These are phyloP conservation scores for Candida xyloterini DNA, from an alignment of 805 yeast species.

Conservation along the genomic window DNA sequence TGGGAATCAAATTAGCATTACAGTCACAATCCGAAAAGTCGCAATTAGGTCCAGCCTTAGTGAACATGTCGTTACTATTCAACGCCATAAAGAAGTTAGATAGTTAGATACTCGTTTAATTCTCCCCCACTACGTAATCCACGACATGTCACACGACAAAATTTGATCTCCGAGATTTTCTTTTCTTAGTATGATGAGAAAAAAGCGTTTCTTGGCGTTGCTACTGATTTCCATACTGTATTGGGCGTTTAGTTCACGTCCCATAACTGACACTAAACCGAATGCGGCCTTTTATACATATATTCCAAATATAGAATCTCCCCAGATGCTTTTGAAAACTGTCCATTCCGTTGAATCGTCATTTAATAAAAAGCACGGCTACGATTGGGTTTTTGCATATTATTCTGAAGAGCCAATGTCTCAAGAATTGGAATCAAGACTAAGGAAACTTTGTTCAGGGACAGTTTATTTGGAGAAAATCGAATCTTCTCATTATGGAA, in stretches of 20 bases:
- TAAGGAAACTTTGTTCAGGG: conserved; percentile 67
- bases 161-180: background rate
- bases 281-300: conserved; percentile 26
- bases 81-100: conserved; percentile 11
- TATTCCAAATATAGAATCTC: conserved; percentile 17
- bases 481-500: conserved; percentile 48
- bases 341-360: conserved; percentile 69
- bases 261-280: background rate
- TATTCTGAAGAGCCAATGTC: conserved; percentile 61
- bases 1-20: conserved; percentile 2
- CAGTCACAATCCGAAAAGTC: background rate
- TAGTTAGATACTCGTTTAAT: too few species aligned
- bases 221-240: background rate
- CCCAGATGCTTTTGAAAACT: conserved; percentile 18
- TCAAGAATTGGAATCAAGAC: conserved; percentile 59
- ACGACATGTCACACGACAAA: background rate
- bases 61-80: conserved; percentile 13
- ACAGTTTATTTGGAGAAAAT: conserved; percentile 65
- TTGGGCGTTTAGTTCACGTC: background rate
- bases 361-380: conserved; percentile 69
- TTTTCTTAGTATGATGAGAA: conserved; percentile 1
- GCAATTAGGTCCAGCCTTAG: conserved; percentile 5
- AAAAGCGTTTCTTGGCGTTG: background rate
- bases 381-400: conserved; percentile 83
- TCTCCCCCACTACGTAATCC: too few species aligned